phyloP scores from a whole-genome alignment of 1,139 yeast species.

The Protomyces gravidus region DNA sequence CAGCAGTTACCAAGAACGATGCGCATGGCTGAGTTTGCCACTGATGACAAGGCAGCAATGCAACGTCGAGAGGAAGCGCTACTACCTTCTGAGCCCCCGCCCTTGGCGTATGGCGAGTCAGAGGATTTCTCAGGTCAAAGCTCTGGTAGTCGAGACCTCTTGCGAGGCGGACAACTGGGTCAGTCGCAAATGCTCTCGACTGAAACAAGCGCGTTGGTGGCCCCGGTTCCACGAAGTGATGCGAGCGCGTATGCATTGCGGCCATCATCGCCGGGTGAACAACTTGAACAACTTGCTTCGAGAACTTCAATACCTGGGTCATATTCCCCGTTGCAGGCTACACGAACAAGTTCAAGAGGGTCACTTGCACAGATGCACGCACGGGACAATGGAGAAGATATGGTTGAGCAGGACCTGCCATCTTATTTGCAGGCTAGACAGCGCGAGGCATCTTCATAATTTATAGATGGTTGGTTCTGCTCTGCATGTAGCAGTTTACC shows the following conservation, averaged over 20 bases:
- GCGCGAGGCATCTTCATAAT: too few relatives aligned
- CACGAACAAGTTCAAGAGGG: background rate
- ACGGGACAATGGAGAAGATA: background rate
- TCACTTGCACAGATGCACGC: background rate
- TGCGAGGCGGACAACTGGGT: background rate
- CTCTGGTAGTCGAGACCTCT: background rate
- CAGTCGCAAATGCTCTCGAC: too few relatives aligned
- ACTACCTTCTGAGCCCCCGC: constrained; percentile 6
- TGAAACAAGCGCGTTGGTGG: background rate
- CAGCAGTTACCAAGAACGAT: too few relatives aligned
- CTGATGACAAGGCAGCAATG: background rate
- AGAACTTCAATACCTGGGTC: background rate
- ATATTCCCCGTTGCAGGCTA: background rate
- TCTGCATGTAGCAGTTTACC: too few relatives aligned
- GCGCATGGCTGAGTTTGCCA: too few relatives aligned
- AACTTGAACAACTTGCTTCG: background rate
- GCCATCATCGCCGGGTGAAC: background rate
- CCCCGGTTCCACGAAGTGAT: background rate
- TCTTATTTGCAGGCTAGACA: background rate
- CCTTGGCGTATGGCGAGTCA: background rate
- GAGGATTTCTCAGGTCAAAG: background rate
- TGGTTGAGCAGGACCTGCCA: background rate
- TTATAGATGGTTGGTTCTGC: too few relatives aligned
- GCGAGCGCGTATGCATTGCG: background rate
- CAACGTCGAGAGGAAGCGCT: background rate